Evolutionary conservation across 2,329 filamentous ascomycete genomes (phyloP).

Genomic region (Epichloe festucae): DNA sequence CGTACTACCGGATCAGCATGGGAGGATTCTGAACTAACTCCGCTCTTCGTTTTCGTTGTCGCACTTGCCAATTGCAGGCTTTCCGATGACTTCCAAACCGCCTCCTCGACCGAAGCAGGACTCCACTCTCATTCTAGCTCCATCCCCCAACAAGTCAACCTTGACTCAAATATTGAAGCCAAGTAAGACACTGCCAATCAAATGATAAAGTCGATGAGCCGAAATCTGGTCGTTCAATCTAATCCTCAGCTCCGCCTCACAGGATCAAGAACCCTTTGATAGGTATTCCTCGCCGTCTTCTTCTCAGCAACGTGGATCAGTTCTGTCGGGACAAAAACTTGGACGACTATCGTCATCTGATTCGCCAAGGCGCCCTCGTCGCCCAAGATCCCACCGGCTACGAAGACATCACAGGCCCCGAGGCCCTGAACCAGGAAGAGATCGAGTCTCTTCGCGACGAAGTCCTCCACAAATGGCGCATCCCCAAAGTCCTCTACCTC

Average conservation of each 20-base stretch:
- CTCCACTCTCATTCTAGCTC: slow-evolving; percentile 15
- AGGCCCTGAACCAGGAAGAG: slow-evolving; percentile 46
- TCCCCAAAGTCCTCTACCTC: slow-evolving; percentile 48
- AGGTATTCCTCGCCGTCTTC: slow-evolving; percentile 36
- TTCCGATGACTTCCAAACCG: slow-evolving; percentile 15
- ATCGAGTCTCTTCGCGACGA: slow-evolving; percentile 48
- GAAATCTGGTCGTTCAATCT: neutral
- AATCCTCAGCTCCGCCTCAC: slow-evolving; percentile 7
- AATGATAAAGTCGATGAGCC: neutral
- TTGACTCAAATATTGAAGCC: slow-evolving; percentile 33
- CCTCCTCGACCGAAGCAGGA: slow-evolving; percentile 24
- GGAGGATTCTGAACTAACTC: neutral
- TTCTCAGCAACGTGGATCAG: slow-evolving; percentile 42
- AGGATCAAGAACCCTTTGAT: slow-evolving; percentile 36
- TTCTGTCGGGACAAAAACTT: slow-evolving; percentile 50
- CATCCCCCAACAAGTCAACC: slow-evolving; percentile 24
- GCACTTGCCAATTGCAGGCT: slow-evolving; percentile 10
- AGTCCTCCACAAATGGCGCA: slow-evolving; percentile 53
- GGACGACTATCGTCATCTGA: slow-evolving; percentile 40
- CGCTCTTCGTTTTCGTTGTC: neutral
- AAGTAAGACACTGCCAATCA: slow-evolving; percentile 21
- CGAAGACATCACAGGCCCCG: slow-evolving; percentile 43
- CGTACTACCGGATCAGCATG: too few species aligned
- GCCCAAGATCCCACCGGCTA: slow-evolving; percentile 55
- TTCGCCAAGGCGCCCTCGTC: slow-evolving; percentile 59